phyloP scores from a whole-genome alignment of 176 grass and related monocot species.

The Triticum monococcum region DNA sequence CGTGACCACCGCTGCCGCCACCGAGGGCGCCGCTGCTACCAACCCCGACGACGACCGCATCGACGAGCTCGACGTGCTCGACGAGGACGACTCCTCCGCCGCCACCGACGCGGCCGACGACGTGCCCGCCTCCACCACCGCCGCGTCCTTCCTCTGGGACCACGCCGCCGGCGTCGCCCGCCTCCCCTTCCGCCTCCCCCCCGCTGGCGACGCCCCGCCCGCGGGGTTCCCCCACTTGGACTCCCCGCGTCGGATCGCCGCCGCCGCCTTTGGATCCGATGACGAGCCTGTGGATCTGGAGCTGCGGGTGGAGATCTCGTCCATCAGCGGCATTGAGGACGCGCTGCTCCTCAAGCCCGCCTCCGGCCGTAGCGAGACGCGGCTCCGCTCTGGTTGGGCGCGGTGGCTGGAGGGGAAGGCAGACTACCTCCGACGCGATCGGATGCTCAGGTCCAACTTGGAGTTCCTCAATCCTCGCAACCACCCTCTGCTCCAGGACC shows the following conservation, averaged over 20 bases:
- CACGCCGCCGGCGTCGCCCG: slow-evolving; percentile 76
- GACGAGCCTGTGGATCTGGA: slow-evolving; percentile 88
- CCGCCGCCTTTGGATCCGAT: slow-evolving; percentile 75
- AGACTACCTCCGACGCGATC: slow-evolving; percentile 77
- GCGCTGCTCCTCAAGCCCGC: slow-evolving; percentile 70
- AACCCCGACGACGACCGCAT: slow-evolving; percentile 64
- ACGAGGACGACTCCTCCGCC: slow-evolving; percentile 45
- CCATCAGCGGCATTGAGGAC: slow-evolving; percentile 70
- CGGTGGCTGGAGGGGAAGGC: slow-evolving; percentile 88
- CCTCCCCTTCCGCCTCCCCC: slow-evolving; percentile 64
- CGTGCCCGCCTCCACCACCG: background rate
- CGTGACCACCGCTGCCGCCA: background rate
- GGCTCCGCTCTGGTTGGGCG: slow-evolving; percentile 69
- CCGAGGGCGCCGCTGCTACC: background rate
- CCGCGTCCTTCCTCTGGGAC: slow-evolving; percentile 69
- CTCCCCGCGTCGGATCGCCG: slow-evolving; percentile 9
- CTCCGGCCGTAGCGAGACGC: slow-evolving; percentile 42
- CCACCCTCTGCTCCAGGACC: slow-evolving; percentile 94
- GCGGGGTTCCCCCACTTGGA: slow-evolving; percentile 21
- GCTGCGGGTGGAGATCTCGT: slow-evolving; percentile 65
- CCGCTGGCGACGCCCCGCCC: slow-evolving; percentile 15
- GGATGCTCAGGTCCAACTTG: slow-evolving; percentile 87
- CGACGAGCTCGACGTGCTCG: slow-evolving; percentile 86
- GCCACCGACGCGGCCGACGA: slow-evolving; percentile 28
- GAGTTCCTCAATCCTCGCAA: slow-evolving; percentile 85